Percentiles rank a stretch among this genome's conserved stretches.
These are phyloP conservation scores for Thalassiosira livingstoniorum DNA, from an alignment of 352 stramenopile species.

Conservation along the genomic window DNA sequence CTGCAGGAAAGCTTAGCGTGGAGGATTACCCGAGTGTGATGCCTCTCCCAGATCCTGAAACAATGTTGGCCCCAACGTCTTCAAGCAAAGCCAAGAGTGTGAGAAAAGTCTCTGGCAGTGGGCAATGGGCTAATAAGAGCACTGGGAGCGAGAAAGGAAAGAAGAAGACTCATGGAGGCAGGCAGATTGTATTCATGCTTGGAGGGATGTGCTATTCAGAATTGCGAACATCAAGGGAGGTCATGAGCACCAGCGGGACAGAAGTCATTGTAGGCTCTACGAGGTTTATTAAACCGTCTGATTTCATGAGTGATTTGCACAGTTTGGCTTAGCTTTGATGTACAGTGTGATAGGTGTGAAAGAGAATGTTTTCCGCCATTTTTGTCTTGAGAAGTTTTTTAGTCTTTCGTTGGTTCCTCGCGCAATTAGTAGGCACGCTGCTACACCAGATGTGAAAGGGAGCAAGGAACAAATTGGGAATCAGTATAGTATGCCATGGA, in stretches of 20 bases:
- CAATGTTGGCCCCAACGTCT: conserved; percentile 17
- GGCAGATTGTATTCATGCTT: conserved; percentile 95
- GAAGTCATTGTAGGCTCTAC: conserved; percentile 83
- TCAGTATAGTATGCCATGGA: too few species aligned
- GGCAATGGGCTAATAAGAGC: conserved; percentile 27
- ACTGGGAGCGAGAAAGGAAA: conserved; percentile 19
- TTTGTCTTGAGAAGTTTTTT: too few species aligned
- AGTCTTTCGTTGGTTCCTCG: too few species aligned
- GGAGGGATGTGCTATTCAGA: conserved; percentile 94
- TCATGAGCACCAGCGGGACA: conserved; percentile 70
- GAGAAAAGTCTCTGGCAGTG: conserved; percentile 20
- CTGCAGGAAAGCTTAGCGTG: conserved; percentile 71
- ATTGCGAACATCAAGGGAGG: conserved; percentile 85
- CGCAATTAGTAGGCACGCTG: too few species aligned
- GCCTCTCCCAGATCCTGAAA: conserved; percentile 76
- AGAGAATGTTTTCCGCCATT: too few species aligned
- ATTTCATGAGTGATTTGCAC: conserved; percentile 73
- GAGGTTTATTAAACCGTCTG: conserved; percentile 71
- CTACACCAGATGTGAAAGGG: too few species aligned
- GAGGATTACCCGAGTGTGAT: conserved; percentile 86
- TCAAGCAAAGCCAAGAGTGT: conserved; percentile 39
- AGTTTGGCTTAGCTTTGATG: conserved; percentile 24
- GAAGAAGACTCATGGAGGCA: conserved; percentile 77
- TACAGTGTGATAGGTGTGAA: too few species aligned
- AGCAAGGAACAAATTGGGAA: too few species aligned